Evolutionary conservation across 2,329 filamentous ascomycete genomes (phyloP), one percentile per base, ranked within the genome.

Genomic region (Aureobasidium sp.): DNA sequence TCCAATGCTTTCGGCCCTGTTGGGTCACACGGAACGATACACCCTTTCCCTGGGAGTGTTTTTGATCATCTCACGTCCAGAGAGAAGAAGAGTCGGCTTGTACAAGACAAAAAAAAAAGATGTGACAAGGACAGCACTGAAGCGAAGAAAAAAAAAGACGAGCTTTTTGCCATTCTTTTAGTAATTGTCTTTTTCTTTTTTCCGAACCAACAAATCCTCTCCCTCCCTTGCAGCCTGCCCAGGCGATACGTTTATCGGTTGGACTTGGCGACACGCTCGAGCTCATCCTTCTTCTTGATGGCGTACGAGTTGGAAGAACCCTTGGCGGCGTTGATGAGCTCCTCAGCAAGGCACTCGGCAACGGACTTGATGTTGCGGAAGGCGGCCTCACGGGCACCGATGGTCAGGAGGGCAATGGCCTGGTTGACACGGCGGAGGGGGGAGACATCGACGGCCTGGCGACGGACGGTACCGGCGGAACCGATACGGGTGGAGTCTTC

Each of bases 271-370:
- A 99, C 94, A 94, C 94, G 94, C 89, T 99, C 94, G 84, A 99
- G 83, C 89, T 99, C 95, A 82, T 99, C 94, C 93, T 99, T 99
- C 91, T 99, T 99, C 91, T 99, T 99, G 88, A 99, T 99, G 76
- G 95, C 94, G 81, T 97, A 99, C 72, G 92, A 97, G 91, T 99
- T 99, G 84, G 90, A 95, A 88, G 89, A 95, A 77, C 94, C 94
- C 91, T 99, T 99, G 81, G 95, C 95, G 79, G 95, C 95, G 87
- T 99, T 99, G 89, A 99, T 97, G 80, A 99, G 87, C 88, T 99
- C 94, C 84, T 99, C 95, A 78, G 94, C 94, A 75, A 99, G 84
- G 85, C 94, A 97, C 87, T 99, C 94, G 75, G 95, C 92, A 79
- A 99, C 95, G 77, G 89, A 92, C 92, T 99, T 99, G 87, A 99